Percentiles rank a stretch among this genome's conserved stretches.
Evolutionary conservation across 2,329 filamentous ascomycete genomes (phyloP).

Genomic region (Aspergillus niger): DNA sequence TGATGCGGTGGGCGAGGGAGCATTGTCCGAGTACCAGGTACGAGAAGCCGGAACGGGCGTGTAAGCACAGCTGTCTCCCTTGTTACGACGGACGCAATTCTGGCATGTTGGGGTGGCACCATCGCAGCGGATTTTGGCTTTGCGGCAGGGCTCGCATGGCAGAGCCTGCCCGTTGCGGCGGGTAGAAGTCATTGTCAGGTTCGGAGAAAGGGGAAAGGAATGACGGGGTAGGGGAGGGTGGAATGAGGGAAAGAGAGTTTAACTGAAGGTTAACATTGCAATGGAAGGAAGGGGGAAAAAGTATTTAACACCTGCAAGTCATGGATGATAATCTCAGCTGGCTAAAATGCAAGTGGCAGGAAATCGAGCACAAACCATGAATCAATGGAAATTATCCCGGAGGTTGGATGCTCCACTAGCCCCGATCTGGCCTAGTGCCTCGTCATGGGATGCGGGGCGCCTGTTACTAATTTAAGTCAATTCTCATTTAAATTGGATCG

Average conservation of each 20-base stretch:
- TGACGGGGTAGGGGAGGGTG: neutral
- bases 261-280: too few species aligned
- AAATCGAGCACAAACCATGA: neutral
- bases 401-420: too few species aligned
- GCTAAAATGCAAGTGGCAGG: conserved; percentile 4
- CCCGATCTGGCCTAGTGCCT: too few species aligned
- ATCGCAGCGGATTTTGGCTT: conserved; percentile 29
- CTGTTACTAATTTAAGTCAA: too few species aligned
- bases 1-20: conserved; percentile 1
- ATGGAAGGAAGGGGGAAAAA: too few species aligned
- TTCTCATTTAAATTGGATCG: too few species aligned
- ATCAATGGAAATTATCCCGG: too few species aligned
- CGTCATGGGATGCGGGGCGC: too few species aligned
- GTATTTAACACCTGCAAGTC: too few species aligned
- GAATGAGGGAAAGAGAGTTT: too few species aligned
- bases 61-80: conserved; percentile 22
- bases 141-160: conserved; percentile 30
- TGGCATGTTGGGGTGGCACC: conserved; percentile 25
- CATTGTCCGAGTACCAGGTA: conserved; percentile 9
- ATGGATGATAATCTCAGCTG: neutral
- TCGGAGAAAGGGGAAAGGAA: neutral
- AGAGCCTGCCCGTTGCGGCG: conserved; percentile 21
- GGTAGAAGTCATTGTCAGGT: neutral
- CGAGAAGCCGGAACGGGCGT: conserved; percentile 19
- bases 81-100: conserved; percentile 20